Conservation (phyloP, 352 stramenopile species). For the Phytophthora crassamura region DNA sequence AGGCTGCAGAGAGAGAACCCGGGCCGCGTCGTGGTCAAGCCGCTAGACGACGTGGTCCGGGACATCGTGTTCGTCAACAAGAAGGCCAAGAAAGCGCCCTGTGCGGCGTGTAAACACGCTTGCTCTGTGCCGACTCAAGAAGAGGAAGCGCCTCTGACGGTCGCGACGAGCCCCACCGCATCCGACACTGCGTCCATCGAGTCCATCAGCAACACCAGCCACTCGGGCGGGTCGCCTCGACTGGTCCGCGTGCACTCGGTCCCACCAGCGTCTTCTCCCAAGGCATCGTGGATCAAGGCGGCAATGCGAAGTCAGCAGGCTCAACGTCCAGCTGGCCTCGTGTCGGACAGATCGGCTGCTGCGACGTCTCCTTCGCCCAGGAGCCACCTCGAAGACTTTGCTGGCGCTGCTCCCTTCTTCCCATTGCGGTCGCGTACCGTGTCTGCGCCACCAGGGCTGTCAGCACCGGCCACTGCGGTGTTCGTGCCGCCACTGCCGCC, state of each 20-base stretch:
- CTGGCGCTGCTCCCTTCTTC: constrained; percentile 3
- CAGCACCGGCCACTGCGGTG: not conserved
- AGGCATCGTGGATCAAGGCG: constrained; percentile 29
- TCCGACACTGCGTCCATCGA: constrained; percentile 4
- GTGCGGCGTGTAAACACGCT: not conserved
- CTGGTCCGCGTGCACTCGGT: constrained; percentile 5
- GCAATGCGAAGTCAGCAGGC: constrained; percentile 12
- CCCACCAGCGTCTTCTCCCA: constrained; percentile 18
- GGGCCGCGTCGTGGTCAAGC: constrained; percentile 20
- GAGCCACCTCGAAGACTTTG: constrained; percentile 2
- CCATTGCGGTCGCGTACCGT: not conserved
- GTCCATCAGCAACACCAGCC: not conserved
- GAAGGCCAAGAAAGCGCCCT: not conserved
- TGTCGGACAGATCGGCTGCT: constrained; percentile 1
- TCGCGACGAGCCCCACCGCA: constrained; percentile 5
- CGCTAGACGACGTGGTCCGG: constrained; percentile 23
- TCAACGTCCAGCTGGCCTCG: not conserved
- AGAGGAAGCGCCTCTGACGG: constrained; percentile 1
- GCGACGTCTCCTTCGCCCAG: not conserved
- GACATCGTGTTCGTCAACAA: constrained; percentile 24
- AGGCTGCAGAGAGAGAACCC: constrained; percentile 17
- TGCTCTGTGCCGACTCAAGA: constrained; percentile 3
- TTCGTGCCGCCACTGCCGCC: constrained; percentile 6
- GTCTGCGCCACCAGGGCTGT: not conserved
- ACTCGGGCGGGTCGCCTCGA: not conserved